These are phyloP conservation scores for Kurtzmaniella quercitrusa DNA, from an alignment of 1,139 yeast species.

Conservation along the genomic window DNA sequence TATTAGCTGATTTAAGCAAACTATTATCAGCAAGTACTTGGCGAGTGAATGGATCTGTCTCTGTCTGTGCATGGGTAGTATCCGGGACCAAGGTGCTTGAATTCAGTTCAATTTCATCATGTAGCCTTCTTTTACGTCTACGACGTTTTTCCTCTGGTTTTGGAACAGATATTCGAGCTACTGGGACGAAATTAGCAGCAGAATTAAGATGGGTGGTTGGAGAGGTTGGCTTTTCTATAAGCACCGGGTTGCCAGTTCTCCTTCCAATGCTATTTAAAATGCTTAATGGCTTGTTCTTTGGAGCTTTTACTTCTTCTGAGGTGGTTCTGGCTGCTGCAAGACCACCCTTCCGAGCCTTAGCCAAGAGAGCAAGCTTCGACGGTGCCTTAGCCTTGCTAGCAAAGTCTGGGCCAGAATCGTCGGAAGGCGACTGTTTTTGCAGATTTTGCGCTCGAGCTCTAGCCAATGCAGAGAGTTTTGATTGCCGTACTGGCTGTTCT, in stretches of 20 bases:
- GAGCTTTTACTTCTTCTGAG: neutral
- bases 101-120: neutral
- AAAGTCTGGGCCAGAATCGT: neutral
- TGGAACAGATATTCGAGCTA: neutral
- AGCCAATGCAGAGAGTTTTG: conserved; percentile 49
- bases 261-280: conserved; percentile 14
- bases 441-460: conserved; percentile 30
- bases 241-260: neutral
- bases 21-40: conserved; percentile 18
- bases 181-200: neutral
- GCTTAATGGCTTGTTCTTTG: conserved; percentile 16
- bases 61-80: neutral
- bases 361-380: conserved; percentile 1
- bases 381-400: neutral
- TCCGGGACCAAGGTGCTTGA: neutral
- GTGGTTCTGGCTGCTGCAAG: neutral
- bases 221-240: neutral
- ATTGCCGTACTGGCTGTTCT: conserved; percentile 13
- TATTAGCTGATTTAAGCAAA: conserved; percentile 10
- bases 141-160: neutral
- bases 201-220: neutral
- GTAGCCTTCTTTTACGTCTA: neutral
- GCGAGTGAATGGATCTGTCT: conserved; percentile 5
- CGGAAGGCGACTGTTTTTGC: neutral
- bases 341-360: neutral